These are phyloP conservation scores for Diospyros kaki DNA, from an alignment of 148 eudicot species.

Conservation along the genomic window DNA sequence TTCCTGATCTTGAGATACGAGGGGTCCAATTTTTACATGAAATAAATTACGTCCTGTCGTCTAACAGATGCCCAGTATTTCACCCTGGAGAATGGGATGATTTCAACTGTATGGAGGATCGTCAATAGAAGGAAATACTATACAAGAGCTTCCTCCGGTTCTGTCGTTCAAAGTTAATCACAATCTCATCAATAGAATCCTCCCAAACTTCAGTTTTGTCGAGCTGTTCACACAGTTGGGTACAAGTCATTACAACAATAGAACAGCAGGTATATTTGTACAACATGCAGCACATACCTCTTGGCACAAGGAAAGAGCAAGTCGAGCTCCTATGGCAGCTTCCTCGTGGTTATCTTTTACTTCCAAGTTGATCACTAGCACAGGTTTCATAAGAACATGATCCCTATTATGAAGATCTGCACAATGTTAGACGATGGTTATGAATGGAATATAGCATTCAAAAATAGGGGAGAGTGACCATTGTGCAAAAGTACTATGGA, in stretches of 20 bases:
- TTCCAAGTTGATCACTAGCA: slow-evolving; percentile 77
- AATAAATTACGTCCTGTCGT: too few species aligned
- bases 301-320: slow-evolving; percentile 72
- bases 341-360: slow-evolving; percentile 98
- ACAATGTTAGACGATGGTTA: slow-evolving; percentile 7
- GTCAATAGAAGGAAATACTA: slow-evolving; percentile 76
- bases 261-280: not conserved
- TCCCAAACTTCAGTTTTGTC: slow-evolving; percentile 83
- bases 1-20: too few species aligned
- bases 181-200: slow-evolving; percentile 67
- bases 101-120: too few species aligned
- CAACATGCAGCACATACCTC: slow-evolving; percentile 39
- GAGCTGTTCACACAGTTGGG: slow-evolving; percentile 38
- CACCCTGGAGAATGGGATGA: too few species aligned
- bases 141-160: slow-evolving; percentile 76
- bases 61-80: too few species aligned
- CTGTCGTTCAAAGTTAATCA: slow-evolving; percentile 64
- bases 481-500: too few species aligned
- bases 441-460: not conserved
- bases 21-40: too few species aligned
- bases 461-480: too few species aligned
- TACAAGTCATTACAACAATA: not conserved
- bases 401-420: slow-evolving; percentile 84
- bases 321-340: slow-evolving; percentile 89
- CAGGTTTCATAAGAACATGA: slow-evolving; percentile 76